A percentile compares a stretch with the other conserved stretches of the same genome.
phyloP scores from a whole-genome alignment of 345 rosid genomes.

The Mangifera indica region DNA sequence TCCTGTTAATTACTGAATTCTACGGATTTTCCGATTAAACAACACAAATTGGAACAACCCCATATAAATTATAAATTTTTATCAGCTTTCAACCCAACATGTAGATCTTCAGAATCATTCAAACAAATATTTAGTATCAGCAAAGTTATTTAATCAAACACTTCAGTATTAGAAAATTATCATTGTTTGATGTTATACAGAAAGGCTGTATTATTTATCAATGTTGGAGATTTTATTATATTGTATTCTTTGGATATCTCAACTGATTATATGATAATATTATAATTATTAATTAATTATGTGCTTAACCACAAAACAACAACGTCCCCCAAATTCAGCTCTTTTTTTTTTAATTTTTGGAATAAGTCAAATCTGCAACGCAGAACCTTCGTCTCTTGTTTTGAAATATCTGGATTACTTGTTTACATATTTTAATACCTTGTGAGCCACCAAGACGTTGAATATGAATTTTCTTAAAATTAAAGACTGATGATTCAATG shows the following conservation, averaged over 20 bases:
- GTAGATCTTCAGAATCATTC: constrained; percentile 17
- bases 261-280: not conserved
- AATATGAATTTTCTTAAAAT: not conserved
- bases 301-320: not conserved
- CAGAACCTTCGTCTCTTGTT: not conserved
- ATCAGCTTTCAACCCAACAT: constrained; percentile 1
- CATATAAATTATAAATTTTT: not conserved
- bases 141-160: constrained; percentile 5
- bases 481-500: too few species aligned
- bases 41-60: not conserved
- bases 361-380: constrained; percentile 1
- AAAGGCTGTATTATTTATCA: not conserved
- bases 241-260: not conserved
- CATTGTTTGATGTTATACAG: not conserved
- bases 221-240: not conserved
- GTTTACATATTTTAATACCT: not conserved
- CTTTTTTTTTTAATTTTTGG: not conserved
- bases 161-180: not conserved
- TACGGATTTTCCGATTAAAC: not conserved
- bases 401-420: not conserved
- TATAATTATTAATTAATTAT: not conserved
- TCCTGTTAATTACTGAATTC: constrained; percentile 1
- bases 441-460: not conserved
- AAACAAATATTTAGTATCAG: constrained; percentile 2
- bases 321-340: constrained; percentile 2